Evolutionary conservation across 768 basidiomycete genomes (phyloP), one percentile per base, ranked within the genome.

Genomic region (Zangia roseola): DNA sequence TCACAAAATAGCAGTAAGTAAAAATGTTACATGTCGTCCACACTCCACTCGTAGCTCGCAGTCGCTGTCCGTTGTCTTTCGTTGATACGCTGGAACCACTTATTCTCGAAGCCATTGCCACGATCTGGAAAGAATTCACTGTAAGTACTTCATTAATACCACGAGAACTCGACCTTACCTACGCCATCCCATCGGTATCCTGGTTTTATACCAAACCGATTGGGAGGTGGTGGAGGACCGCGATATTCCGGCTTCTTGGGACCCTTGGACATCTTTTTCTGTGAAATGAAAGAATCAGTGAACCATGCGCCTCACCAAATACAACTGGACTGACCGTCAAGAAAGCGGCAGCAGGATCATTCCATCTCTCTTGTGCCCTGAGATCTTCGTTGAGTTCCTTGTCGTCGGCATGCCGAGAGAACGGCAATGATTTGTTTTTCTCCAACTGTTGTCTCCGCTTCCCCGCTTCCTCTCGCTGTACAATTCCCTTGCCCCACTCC

Each of bases 111-210:
- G 4, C 95, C 97, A 54, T 87, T 97, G 4, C 91, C 82, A 47
- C 94, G 81, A 64, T 97, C 94, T 94, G 56, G 44, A 47, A 38
- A 12, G 30, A 13, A 31, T 31, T 31, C 14, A 31, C 13, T 3
- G 14, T n/a, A 28, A 54, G 52, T 3, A 25, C n/a, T 4, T 45
- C 14, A 14, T 58, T 20, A 44, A 28, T 5, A 5, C 13, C 12
- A 46, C 14, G 5, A 43, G 10, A 12, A 35, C 9, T 38, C 33
- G 42, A 45, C 74, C 79, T 55, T 53, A 92, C 94, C 94, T 54
- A 98, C 97, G 24, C 97, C 97, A 65, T 99, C 97, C 97, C 97
- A 99, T 63, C 95, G 78, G 66, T 94, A 92, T 1, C 97, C 97
- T 21, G 97, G 97, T 55, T 81, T 87, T 54, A 99, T 97, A 20